These are phyloP conservation scores for Cordyceps farinosa DNA, from an alignment of 2,329 filamentous ascomycete genomes.

Conservation along the genomic window DNA sequence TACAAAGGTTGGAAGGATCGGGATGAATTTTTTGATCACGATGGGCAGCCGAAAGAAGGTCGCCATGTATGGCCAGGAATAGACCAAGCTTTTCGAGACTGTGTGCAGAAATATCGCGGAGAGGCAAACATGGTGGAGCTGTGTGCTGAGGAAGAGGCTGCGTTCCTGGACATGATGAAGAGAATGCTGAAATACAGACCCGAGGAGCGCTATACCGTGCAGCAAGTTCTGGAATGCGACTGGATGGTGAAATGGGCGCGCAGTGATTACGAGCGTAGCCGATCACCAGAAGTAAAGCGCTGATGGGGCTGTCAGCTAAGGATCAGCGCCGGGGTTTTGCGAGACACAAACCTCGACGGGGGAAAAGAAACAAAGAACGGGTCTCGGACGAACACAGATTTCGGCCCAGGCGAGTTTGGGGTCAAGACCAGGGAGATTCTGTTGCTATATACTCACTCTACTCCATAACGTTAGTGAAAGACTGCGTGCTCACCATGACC, in stretches of 20 bases:
- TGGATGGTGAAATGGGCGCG: constrained; percentile 26
- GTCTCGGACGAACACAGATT: background rate
- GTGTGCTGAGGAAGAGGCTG: constrained; percentile 4
- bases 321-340: background rate
- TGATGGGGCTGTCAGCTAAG: constrained; percentile 5
- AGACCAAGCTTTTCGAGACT: background rate
- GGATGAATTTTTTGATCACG: background rate
- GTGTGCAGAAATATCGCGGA: constrained; percentile 17
- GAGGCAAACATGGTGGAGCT: constrained; percentile 11
- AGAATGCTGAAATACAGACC: constrained; percentile 18
- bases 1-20: background rate
- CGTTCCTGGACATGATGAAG: constrained; percentile 17
- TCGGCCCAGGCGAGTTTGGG: too few relatives aligned
- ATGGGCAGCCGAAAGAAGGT: background rate
- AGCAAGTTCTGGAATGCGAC: constrained; percentile 13
- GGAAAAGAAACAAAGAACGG: background rate
- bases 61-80: constrained; percentile 6
- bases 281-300: background rate
- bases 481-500: too few relatives aligned
- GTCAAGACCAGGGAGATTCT: too few relatives aligned
- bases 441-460: too few relatives aligned
- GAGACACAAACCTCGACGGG: background rate
- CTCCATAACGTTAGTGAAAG: too few relatives aligned
- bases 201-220: constrained; percentile 2
- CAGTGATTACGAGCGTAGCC: background rate